A percentile compares a stretch with the other conserved stretches of the same genome.
Conservation (phyloP, 768 basidiomycete species). For the Trametes meyenii region DNA sequence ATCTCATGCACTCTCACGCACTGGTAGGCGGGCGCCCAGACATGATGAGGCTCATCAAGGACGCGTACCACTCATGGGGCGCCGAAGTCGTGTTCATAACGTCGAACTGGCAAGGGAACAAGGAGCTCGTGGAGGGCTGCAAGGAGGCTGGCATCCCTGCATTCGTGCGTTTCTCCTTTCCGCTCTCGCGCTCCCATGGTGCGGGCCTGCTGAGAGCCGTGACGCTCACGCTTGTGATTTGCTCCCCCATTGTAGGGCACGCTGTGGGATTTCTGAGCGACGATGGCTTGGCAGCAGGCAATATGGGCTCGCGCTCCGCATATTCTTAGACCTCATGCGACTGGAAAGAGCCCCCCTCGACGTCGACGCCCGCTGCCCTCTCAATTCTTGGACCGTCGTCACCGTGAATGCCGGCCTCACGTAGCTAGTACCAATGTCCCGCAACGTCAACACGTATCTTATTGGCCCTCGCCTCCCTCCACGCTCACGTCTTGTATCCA, state of each 20-base stretch:
- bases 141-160: conserved; percentile 40
- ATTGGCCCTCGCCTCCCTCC: conserved; percentile 11
- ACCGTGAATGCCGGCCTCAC: neutral
- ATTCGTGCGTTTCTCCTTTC: conserved; percentile 35
- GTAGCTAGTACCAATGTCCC: neutral
- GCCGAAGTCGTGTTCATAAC: conserved; percentile 50
- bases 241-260: conserved; percentile 32
- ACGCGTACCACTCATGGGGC: conserved; percentile 39
- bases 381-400: neutral
- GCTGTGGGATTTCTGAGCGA: conserved; percentile 41
- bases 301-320: conserved; percentile 1
- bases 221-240: conserved; percentile 5
- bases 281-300: conserved; percentile 1
- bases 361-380: neutral
- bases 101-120: conserved; percentile 44
- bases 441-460: conserved; percentile 14
- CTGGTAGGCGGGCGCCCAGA: conserved; percentile 40
- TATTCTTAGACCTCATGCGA: conserved; percentile 20
- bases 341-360: neutral
- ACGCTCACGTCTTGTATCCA: neutral
- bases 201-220: neutral
- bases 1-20: neutral
- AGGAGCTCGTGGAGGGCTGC: conserved; percentile 45
- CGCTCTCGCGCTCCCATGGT: neutral
- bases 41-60: conserved; percentile 41